Conservation (phyloP, 1,139 yeast species). For the Pneumocystis jirovecii region DNA sequence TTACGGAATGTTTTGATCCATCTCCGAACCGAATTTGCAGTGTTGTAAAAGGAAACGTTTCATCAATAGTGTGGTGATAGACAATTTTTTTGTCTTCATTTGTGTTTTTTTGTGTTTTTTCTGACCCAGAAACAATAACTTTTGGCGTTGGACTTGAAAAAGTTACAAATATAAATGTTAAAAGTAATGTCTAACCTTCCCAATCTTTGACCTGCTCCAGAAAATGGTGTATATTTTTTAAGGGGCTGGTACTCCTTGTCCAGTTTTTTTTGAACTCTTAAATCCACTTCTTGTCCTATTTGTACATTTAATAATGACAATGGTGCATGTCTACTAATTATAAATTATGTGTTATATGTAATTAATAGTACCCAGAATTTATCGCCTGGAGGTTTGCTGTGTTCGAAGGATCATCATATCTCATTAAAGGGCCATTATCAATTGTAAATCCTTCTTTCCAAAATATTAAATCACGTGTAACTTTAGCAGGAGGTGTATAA, state of each 20-base stretch:
- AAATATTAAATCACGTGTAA: slow-evolving; percentile 64
- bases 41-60: slow-evolving; percentile 24
- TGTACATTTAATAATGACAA: slow-evolving; percentile 63
- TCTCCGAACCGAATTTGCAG: slow-evolving; percentile 78
- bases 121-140: slow-evolving; percentile 17
- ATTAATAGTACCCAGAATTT: slow-evolving; percentile 42
- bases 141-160: slow-evolving; percentile 27
- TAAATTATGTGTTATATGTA: not conserved
- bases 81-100: slow-evolving; percentile 5
- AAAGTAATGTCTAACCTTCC: slow-evolving; percentile 36
- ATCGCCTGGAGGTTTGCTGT: slow-evolving; percentile 61
- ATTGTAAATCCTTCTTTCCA: slow-evolving; percentile 96
- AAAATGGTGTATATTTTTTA: slow-evolving; percentile 52
- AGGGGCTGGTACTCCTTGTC: slow-evolving; percentile 70
- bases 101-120: slow-evolving; percentile 15
- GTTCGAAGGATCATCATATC: slow-evolving; percentile 85
- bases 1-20: slow-evolving; percentile 55
- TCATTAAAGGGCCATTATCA: slow-evolving; percentile 71
- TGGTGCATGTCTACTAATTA: slow-evolving; percentile 52
- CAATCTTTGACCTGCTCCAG: slow-evolving; percentile 71
- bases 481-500: slow-evolving; percentile 35
- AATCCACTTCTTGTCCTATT: slow-evolving; percentile 92
- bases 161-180: not conserved
- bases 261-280: slow-evolving; percentile 60
- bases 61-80: slow-evolving; percentile 10